These are phyloP conservation scores for Aspergillus sp. DNA, from an alignment of 2,329 filamentous ascomycete genomes.

Conservation along the genomic window DNA sequence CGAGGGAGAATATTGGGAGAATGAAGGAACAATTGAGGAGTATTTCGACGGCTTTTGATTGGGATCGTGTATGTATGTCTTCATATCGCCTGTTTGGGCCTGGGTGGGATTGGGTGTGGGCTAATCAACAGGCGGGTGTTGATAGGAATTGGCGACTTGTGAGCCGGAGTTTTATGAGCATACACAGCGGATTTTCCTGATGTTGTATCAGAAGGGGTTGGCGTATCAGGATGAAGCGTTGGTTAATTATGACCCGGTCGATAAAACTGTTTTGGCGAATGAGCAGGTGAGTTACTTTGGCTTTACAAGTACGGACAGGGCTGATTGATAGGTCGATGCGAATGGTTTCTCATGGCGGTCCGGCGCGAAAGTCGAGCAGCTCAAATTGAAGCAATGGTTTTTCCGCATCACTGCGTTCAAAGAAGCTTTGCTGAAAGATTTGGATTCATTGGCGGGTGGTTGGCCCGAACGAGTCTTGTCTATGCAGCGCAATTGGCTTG, in stretches of 20 bases:
- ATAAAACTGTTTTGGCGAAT: conserved; percentile 83
- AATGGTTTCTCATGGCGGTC: conserved; percentile 82
- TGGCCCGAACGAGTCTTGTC: conserved; percentile 79
- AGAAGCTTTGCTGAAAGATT: conserved; percentile 62
- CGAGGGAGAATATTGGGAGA: conserved; percentile 66
- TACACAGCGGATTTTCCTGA: conserved; percentile 77
- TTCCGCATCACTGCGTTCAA: conserved; percentile 75
- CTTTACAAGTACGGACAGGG: background rate
- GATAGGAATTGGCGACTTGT: conserved; percentile 75
- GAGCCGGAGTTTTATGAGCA: conserved; percentile 82
- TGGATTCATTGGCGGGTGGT: conserved; percentile 58
- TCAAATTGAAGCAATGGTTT: conserved; percentile 81
- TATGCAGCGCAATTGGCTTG: conserved; percentile 86
- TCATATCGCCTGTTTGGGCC: background rate
- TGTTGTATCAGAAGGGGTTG: conserved; percentile 64
- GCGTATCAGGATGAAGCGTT: conserved; percentile 77
- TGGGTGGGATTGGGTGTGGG: conserved; percentile 1
- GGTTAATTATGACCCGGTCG: conserved; percentile 86
- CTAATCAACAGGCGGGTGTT: conserved; percentile 6
- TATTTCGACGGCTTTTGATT: conserved; percentile 81
- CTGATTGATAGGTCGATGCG: conserved; percentile 56
- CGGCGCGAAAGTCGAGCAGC: conserved; percentile 74
- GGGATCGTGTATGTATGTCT: conserved; percentile 60
- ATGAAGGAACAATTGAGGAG: conserved; percentile 76
- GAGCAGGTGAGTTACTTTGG: conserved; percentile 53